A percentile compares a stretch with the other conserved stretches of the same genome.
phyloP scores from a whole-genome alignment of 2,329 filamentous ascomycete genomes.

The Dactylellina sp. region DNA sequence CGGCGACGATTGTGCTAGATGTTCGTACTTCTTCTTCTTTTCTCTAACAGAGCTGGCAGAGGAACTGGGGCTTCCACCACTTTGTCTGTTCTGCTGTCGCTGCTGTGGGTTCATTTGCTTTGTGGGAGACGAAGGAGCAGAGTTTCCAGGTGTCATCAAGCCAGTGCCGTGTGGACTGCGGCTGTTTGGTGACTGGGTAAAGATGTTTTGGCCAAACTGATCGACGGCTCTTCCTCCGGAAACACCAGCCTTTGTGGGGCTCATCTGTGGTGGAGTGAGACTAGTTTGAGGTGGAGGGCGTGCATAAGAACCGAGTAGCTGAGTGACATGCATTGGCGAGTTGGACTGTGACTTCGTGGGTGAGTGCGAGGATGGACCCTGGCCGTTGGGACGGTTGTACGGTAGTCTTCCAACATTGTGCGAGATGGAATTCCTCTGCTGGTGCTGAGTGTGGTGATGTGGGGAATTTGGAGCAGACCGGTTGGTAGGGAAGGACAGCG shows the following conservation, averaged over 20 bases:
- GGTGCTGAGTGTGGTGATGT: slow-evolving; percentile 22
- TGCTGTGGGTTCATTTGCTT: slow-evolving; percentile 13
- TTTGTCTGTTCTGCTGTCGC: neutral
- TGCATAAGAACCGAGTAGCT: slow-evolving; percentile 32
- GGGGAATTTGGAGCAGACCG: slow-evolving; percentile 40
- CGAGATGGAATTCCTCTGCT: slow-evolving; percentile 38
- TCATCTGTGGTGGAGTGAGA: slow-evolving; percentile 41
- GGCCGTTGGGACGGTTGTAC: slow-evolving; percentile 17
- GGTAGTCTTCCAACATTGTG: slow-evolving; percentile 30
- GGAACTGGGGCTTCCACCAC: neutral
- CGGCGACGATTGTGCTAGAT: slow-evolving; percentile 36
- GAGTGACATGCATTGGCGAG: neutral
- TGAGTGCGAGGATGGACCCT: neutral
- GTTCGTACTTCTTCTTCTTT: slow-evolving; percentile 51
- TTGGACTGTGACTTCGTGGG: slow-evolving; percentile 2
- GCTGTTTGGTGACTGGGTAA: neutral
- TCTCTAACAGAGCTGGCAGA: slow-evolving; percentile 5
- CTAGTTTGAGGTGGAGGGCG: slow-evolving; percentile 51
- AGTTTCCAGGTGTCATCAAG: slow-evolving; percentile 32
- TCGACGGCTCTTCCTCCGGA: slow-evolving; percentile 24
- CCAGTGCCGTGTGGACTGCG: slow-evolving; percentile 6
- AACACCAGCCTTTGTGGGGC: slow-evolving; percentile 33
- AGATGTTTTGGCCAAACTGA: slow-evolving; percentile 18
- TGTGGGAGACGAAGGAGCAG: slow-evolving; percentile 30
- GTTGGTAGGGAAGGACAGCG: slow-evolving; percentile 49